Conservation (phyloP, 1,284 basidiomycete genomes). For the Ganoderma boninense region DNA sequence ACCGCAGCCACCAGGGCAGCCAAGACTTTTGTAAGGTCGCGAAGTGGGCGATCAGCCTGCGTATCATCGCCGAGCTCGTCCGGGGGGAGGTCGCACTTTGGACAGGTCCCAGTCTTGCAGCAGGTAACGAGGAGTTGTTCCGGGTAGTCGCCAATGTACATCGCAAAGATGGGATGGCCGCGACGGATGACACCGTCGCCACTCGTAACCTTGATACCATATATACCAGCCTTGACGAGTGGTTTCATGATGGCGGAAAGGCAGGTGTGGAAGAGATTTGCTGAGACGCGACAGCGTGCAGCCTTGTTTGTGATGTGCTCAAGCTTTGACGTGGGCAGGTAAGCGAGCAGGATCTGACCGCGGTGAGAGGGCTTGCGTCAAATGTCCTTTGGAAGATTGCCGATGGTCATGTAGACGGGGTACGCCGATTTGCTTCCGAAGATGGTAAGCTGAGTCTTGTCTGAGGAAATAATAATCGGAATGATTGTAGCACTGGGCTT, state of each 20-base stretch:
- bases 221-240: neutral
- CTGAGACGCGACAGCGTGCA: neutral
- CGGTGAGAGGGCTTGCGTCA: neutral
- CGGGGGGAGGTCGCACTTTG: neutral
- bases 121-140: neutral
- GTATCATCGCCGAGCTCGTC: neutral
- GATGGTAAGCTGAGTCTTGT: constrained; percentile 50
- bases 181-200: neutral
- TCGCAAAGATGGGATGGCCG: neutral
- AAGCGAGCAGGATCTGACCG: neutral
- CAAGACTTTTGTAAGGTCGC: neutral
- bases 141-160: neutral
- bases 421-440: too few relatives aligned
- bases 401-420: too few relatives aligned
- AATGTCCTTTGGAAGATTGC: neutral
- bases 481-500: too few relatives aligned
- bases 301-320: neutral
- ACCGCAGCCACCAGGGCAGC: neutral
- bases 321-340: neutral
- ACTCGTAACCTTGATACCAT: neutral
- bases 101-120: neutral
- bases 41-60: too few relatives aligned
- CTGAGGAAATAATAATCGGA: too few relatives aligned
- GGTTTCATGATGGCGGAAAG: neutral
- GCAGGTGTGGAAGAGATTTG: neutral